These are phyloP conservation scores for Oxyria digyna DNA, from an alignment of 148 eudicot species.

Conservation along the genomic window DNA sequence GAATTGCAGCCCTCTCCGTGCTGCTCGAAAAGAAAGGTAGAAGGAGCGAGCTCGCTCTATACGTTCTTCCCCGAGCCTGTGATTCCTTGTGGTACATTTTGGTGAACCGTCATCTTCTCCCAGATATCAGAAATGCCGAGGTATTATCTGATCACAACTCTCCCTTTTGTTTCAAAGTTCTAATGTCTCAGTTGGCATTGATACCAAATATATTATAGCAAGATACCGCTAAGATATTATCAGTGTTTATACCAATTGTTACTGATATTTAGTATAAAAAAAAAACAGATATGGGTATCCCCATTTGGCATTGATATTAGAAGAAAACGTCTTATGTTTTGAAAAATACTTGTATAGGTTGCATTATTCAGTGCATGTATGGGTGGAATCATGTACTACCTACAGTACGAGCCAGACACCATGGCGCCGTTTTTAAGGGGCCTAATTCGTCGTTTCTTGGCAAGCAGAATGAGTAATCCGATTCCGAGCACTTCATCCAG, in stretches of 20 bases:
- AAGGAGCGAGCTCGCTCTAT: constrained; percentile 85
- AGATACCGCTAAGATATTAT: no score
- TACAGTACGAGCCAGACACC: constrained; percentile 87
- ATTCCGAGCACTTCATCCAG: constrained; percentile 49
- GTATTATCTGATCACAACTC: constrained; percentile 25
- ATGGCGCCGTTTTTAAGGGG: constrained; percentile 92
- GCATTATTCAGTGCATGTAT: constrained; percentile 87
- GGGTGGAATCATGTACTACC: constrained; percentile 93
- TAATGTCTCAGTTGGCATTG: no score
- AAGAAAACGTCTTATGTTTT: background rate
- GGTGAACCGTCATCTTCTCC: constrained; percentile 77
- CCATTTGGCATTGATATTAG: no score
- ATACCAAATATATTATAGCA: no score
- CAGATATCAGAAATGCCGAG: constrained; percentile 82
- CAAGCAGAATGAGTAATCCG: constrained; percentile 80
- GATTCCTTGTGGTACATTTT: constrained; percentile 92
- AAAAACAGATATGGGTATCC: no score
- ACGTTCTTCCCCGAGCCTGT: constrained; percentile 93
- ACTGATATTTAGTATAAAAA: no score
- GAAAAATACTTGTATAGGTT: constrained; percentile 32
- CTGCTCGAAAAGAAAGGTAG: constrained; percentile 81
- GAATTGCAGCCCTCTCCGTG: constrained; percentile 78
- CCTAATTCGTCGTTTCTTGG: constrained; percentile 76
- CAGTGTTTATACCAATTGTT: no score
- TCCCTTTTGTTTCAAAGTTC: no score